phyloP scores from a whole-genome alignment of 2,329 filamentous ascomycete genomes.

The Penicillium janthinellum region DNA sequence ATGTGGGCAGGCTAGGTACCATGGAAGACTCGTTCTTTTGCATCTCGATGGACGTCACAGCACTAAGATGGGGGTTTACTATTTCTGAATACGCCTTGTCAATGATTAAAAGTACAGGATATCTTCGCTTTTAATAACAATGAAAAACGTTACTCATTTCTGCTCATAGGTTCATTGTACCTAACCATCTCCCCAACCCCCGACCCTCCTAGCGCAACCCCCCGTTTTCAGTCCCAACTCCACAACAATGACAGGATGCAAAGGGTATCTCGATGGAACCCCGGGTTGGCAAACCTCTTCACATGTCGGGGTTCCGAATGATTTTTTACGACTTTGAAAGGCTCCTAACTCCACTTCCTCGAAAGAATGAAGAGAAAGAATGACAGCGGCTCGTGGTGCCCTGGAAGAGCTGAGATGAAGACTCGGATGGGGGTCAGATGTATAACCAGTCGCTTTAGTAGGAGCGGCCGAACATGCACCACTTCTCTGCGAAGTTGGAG shows the following conservation, averaged over 20 bases:
- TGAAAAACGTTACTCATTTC: constrained; percentile 21
- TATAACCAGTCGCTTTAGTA: constrained; percentile 25
- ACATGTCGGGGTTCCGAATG: background rate
- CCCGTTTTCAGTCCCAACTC: constrained; percentile 5
- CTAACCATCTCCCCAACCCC: background rate
- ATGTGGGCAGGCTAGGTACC: too few species aligned
- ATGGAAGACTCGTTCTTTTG: background rate
- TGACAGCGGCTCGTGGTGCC: background rate
- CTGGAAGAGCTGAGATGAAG: background rate
- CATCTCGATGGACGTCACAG: background rate
- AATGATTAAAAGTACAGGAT: background rate
- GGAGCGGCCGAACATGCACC: constrained; percentile 84
- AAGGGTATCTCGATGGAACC: background rate
- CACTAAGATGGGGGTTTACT: background rate
- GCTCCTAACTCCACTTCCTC: background rate
- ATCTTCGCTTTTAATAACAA: constrained; percentile 1
- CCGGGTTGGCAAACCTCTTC: background rate
- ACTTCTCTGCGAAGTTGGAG: constrained; percentile 72
- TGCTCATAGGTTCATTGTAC: constrained; percentile 21
- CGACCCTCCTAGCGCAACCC: background rate
- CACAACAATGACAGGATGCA: constrained; percentile 6
- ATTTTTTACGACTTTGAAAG: background rate
- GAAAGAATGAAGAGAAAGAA: background rate
- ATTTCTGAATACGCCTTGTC: background rate
- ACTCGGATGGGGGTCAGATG: background rate